Evolutionary conservation across 768 basidiomycete genomes (phyloP), one percentile per base, ranked within the genome.

Genomic region (Termitomyces sp.): DNA sequence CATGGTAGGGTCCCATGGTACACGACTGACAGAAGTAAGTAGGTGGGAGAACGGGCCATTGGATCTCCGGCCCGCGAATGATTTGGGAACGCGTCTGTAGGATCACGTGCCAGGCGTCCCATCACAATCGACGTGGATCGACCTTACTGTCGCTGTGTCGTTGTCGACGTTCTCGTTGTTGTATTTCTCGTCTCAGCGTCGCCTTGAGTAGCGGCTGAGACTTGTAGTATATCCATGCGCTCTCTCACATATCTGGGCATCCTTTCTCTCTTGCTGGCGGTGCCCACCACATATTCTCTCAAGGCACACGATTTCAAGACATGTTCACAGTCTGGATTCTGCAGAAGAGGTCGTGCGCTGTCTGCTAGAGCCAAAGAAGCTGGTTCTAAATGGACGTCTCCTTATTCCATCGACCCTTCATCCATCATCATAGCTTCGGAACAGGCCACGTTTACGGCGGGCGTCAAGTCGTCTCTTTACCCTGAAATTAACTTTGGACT

Each of bases 281-380:
- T 65, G 44, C 69, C 74, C 41, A 67, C 74, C 54, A 67, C 76
- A 6, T 62, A 78, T 28, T 83, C 87, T 35, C 82, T 90, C 71
- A 90, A 90, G 73, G 73, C 77, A 19, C 79, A 87, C 56, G 93
- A 98, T 71, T 99, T 95, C 80, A 98, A 97, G 71, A 92, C 84
- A 55, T 98, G 97, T 66, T 78, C 80, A n/a, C 92, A 98, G 70
- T 83, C 93, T 0, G 94, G 90, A 19, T 98, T 99, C 72, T 98
- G 97, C 75, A 82, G 91, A 58, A 69, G 76, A 59, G 93, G 94
- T 50, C 85, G 96, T 45, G 89, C 88, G 0, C 82, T 99, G 44
- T 82, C 93, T 55, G 74, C 79, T 9, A 83, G 92, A 45, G 88
- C 91, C 5, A 74, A 74, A 40, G 81, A 81, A 51, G 76, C 78